Evolutionary conservation across 2,329 filamentous ascomycete genomes (phyloP).

Genomic region (Calcarisporium arbuscula): DNA sequence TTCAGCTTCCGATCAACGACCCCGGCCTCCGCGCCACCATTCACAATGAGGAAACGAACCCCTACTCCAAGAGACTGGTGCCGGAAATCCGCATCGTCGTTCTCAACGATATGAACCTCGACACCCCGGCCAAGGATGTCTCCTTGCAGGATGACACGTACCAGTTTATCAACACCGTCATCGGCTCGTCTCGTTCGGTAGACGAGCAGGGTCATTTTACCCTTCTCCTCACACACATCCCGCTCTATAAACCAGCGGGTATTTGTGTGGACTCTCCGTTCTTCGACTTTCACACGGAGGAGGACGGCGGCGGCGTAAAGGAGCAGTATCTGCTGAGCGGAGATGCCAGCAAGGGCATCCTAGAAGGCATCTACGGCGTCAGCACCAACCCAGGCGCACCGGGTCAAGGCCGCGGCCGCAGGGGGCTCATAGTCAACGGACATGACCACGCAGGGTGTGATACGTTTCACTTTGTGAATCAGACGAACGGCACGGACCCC

Average conservation of each 20-base stretch:
- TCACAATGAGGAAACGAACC: constrained; percentile 35
- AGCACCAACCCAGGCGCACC: constrained; percentile 54
- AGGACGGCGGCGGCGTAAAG: constrained; percentile 65
- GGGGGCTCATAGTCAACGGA: constrained; percentile 79
- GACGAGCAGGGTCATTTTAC: constrained; percentile 63
- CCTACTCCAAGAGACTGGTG: constrained; percentile 38
- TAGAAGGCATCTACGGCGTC: constrained; percentile 80
- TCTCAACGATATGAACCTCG: constrained; percentile 90
- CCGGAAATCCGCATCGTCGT: constrained; percentile 77
- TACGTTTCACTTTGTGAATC: constrained; percentile 74
- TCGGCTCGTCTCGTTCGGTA: constrained; percentile 55
- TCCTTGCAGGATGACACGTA: constrained; percentile 72
- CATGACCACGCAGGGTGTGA: constrained; percentile 97
- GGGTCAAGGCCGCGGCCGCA: constrained; percentile 58
- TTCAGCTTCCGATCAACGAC: constrained; percentile 46
- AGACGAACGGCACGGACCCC: constrained; percentile 37
- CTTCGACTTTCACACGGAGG: constrained; percentile 67
- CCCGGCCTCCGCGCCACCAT: constrained; percentile 32
- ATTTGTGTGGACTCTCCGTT: constrained; percentile 79
- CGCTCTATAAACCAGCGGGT: constrained; percentile 75
- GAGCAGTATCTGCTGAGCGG: constrained; percentile 88
- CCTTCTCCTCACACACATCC: constrained; percentile 85
- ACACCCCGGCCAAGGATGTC: constrained; percentile 65
- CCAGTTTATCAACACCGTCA: constrained; percentile 65
- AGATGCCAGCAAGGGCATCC: constrained; percentile 65